Evolutionary conservation across 1,284 basidiomycete species (phyloP).

Genomic region (Ustilago nuda): DNA sequence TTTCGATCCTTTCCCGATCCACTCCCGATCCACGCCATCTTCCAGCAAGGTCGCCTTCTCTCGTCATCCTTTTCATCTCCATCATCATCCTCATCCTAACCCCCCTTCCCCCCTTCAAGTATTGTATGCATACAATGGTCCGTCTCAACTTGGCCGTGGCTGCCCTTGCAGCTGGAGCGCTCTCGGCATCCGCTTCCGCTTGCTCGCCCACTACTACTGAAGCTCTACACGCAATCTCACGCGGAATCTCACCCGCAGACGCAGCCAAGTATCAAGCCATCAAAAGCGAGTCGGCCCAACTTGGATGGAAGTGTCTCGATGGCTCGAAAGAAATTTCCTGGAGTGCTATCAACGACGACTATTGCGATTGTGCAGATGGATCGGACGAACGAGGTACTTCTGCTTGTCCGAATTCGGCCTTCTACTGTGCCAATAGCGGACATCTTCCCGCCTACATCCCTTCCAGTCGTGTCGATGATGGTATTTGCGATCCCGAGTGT

Average conservation of each 20-base stretch:
- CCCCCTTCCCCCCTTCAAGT: not conserved
- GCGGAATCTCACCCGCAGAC: slow-evolving; percentile 35
- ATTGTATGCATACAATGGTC: slow-evolving; percentile 20
- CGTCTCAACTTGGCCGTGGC: slow-evolving; percentile 37
- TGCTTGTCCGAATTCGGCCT: slow-evolving; percentile 80
- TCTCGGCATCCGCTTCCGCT: slow-evolving; percentile 28
- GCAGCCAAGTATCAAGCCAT: slow-evolving; percentile 26
- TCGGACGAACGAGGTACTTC: slow-evolving; percentile 94
- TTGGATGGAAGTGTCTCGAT: slow-evolving; percentile 59
- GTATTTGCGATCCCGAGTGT: slow-evolving; percentile 94
- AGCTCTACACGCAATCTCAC: slow-evolving; percentile 28
- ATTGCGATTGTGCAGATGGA: slow-evolving; percentile 91
- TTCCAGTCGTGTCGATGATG: slow-evolving; percentile 89
- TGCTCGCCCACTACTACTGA: not conserved
- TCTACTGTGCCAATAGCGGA: slow-evolving; percentile 89
- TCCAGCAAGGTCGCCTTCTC: not conserved
- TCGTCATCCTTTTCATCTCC: not conserved
- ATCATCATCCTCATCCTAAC: not conserved
- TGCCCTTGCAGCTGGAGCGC: slow-evolving; percentile 27
- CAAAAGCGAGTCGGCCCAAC: slow-evolving; percentile 16
- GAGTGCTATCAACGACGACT: slow-evolving; percentile 89
- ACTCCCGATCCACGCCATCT: not conserved
- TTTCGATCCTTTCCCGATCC: not conserved
- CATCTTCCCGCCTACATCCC: slow-evolving; percentile 84
- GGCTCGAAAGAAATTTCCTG: slow-evolving; percentile 72